These are phyloP conservation scores for Starmerella potacharoeniae DNA, from an alignment of 805 yeast genomes.

Conservation along the genomic window DNA sequence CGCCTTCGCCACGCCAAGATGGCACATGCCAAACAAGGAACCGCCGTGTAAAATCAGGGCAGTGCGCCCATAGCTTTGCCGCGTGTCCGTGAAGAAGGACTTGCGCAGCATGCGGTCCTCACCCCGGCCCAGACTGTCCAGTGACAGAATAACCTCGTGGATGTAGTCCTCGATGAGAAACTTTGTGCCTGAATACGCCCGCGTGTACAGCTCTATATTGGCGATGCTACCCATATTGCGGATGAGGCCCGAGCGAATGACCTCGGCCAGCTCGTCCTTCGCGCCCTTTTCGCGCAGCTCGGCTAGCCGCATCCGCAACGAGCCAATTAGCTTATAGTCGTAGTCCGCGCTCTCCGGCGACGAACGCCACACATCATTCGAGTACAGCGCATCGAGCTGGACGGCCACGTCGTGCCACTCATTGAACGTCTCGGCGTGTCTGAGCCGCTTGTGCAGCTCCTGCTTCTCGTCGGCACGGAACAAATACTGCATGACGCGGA, in stretches of 20 bases:
- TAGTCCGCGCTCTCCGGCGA: conserved; percentile 71
- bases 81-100: conserved; percentile 68
- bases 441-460: conserved; percentile 22
- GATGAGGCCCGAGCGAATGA: conserved; percentile 68
- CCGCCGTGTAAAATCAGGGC: conserved; percentile 92
- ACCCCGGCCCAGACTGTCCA: conserved; percentile 38
- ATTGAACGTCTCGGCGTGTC: conserved; percentile 43
- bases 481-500: conserved; percentile 15
- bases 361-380: conserved; percentile 47
- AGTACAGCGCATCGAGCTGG: conserved; percentile 33
- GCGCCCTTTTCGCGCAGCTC: conserved; percentile 52
- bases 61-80: conserved; percentile 80
- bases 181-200: conserved; percentile 83
- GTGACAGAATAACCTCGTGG: conserved; percentile 57
- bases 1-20: conserved; percentile 82
- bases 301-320: conserved; percentile 48
- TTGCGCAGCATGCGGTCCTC: conserved; percentile 34
- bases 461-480: conserved; percentile 21
- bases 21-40: conserved; percentile 85
- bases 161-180: conserved; percentile 77
- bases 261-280: conserved; percentile 40
- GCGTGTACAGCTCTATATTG: conserved; percentile 62
- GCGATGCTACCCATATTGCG: conserved; percentile 89
- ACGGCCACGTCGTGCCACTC: conserved; percentile 52
- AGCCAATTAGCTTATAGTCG: conserved; percentile 73